Conservation (phyloP, 352 stramenopile species). For the Phytophthora litchii region DNA sequence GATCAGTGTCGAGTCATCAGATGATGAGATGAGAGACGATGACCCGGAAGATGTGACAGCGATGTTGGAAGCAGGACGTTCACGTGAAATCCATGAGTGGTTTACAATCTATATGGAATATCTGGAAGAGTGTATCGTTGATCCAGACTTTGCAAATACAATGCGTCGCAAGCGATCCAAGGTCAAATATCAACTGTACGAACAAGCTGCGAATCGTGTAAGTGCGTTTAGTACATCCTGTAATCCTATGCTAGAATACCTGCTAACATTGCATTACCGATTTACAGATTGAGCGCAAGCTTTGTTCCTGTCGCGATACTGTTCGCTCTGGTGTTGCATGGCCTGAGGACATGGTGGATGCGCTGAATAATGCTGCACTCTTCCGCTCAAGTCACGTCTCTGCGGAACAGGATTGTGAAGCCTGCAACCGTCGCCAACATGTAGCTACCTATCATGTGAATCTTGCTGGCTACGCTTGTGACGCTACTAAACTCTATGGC, state of each 20-base stretch:
- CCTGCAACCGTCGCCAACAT: constrained; percentile 77
- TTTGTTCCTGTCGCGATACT: constrained; percentile 75
- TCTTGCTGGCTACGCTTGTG: constrained; percentile 62
- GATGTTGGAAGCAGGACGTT: constrained; percentile 45
- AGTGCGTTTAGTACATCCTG: constrained; percentile 16
- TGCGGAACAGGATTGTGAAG: constrained; percentile 61
- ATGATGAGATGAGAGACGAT: constrained; percentile 51
- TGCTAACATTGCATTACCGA: not conserved
- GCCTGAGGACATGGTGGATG: constrained; percentile 70
- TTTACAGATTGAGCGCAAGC: constrained; percentile 60
- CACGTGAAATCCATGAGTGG: constrained; percentile 76
- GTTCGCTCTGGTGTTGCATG: constrained; percentile 72
- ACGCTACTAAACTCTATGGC: constrained; percentile 71
- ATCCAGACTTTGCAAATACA: constrained; percentile 63
- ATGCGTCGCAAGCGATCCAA: constrained; percentile 48
- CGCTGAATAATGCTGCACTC: constrained; percentile 47
- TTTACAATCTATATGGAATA: constrained; percentile 88
- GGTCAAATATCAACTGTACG: constrained; percentile 53
- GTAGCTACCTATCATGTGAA: constrained; percentile 59
- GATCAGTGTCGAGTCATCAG: constrained; percentile 61
- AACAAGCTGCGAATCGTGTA: constrained; percentile 67
- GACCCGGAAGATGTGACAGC: constrained; percentile 45
- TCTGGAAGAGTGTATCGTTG: constrained; percentile 73
- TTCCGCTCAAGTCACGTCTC: constrained; percentile 43
- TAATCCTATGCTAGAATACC: not conserved